Evolutionary conservation across 768 basidiomycete genomes (phyloP), one percentile per base, ranked within the genome.

Genomic region (Hebeloma cylindrosporum): DNA sequence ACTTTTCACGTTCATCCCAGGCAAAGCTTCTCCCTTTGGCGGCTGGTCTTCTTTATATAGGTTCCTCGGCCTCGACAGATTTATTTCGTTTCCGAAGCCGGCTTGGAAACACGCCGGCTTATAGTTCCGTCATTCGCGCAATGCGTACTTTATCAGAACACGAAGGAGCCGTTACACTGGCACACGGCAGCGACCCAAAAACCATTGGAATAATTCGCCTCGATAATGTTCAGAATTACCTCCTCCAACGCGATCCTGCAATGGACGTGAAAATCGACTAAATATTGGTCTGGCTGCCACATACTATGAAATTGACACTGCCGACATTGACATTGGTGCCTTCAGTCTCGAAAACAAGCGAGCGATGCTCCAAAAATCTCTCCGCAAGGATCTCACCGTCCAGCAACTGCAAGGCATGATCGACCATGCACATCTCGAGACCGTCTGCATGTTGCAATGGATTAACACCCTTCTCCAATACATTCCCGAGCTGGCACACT

Each of bases 221-320:
- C 5, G 63, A 66, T 45, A 71, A 61, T 45, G 58, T 64, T 2
- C 67, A 67, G 33, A 56, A 62, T 21, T 64, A 65, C 31, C 28
- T 38, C 4, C 8, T 37, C 5, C 60, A 62, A 34, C 47, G 60
- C 1, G 66, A 68, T 27, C 20, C 36, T 7, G 60, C 54, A 7
- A 58, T 66, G 66, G 66, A 0, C 54, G 56, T 2, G 57, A 61
- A 40, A 63, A 60, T 43, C 34, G 40, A n/a, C 51, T 65, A 43
- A 54, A 47, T 9, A 61, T 63, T 47, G 63, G 65, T 2, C 48
- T 48, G 11, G 40, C 65, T 0, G 64, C 56, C 3, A 63, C 57
- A 0, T 53, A 50, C 13, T 51, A 54, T 21, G 41, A 54, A 25
- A 25, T 50, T 5, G 56, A 62, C 21, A 23, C 40, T 4, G 29